Evolutionary conservation across 2,329 filamentous ascomycete genomes (phyloP).

Genomic region (Cercospora brassicicola): DNA sequence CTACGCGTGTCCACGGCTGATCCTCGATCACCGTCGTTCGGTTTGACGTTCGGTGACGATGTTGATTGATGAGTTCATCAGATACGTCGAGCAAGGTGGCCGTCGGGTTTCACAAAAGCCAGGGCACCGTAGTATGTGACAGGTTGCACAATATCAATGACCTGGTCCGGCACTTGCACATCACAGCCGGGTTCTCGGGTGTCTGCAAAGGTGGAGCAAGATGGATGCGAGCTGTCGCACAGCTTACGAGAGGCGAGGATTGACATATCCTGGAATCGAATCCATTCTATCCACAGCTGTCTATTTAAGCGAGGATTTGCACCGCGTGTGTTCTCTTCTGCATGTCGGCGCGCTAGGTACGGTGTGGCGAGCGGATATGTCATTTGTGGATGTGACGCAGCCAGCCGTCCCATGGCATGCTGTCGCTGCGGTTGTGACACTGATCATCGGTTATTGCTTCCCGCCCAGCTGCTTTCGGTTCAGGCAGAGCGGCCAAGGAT

Average conservation of each 20-base stretch:
- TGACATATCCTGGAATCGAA: neutral
- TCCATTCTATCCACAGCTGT: neutral
- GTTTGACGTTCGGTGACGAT: neutral
- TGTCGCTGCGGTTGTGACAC: neutral
- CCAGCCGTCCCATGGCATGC: neutral
- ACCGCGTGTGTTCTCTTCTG: neutral
- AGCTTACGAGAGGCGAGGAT: neutral
- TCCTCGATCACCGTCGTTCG: neutral
- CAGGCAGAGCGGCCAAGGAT: neutral
- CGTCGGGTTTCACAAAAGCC: neutral
- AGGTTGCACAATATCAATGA: neutral
- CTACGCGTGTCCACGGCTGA: neutral
- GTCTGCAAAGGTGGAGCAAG: neutral
- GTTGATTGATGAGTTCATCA: neutral
- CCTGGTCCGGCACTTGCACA: neutral
- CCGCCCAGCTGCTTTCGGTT: neutral
- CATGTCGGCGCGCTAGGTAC: neutral
- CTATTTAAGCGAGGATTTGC: neutral
- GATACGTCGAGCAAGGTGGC: neutral
- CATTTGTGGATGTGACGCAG: neutral
- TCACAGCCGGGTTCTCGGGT: neutral
- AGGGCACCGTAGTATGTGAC: neutral
- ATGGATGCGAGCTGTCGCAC: conserved; percentile 5
- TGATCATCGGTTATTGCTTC: neutral
- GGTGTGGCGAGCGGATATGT: neutral